Evolutionary conservation across 2,329 filamentous ascomycete genomes (phyloP), one percentile per base, ranked within the genome.

Genomic region (Phaeoacremonium minimum): DNA sequence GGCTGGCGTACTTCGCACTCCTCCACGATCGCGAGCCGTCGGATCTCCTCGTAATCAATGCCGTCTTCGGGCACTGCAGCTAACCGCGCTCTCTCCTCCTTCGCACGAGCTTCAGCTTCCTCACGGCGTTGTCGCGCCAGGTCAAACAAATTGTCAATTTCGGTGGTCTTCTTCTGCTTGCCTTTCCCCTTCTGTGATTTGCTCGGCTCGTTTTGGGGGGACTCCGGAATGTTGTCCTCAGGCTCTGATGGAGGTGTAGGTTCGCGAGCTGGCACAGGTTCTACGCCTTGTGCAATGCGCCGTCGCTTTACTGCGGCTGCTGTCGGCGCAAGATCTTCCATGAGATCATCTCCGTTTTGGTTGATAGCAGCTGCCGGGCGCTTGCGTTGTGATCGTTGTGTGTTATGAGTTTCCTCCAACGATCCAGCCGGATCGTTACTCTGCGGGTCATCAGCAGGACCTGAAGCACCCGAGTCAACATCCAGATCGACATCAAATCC

Each of bases 281-380:
- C 64, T 45, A 72, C 62, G 30, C 75, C 72, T 34, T 72, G 71
- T 42, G 77, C 81, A 15, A 87, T 69, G 17, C 83, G 80, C 15
- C 85, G 81, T n/a, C 82, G 79, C 57, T 95, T 97, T 53, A 89
- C 77, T 5, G 80, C 80, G 18, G 84, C 80, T 4, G 86, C 81
- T 1, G 83, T 87, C 0, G 89, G 86, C 2, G 90, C 80, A 37
- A 95, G 75, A 15, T 75, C 71, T 12, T 88, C 80, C 56, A 91
- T 77, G 7, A 85, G 60, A 30, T 84, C 75, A 36, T 77, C 63
- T 34, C 57, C 53, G 11, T 69, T 45, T 8, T 56, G 60, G 1
- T 56, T 57, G 1, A 65, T 45, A 5, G 63, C 59, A 2, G 67
- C 61, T 4, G 66, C 63, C 3, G 52, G 55, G 16, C 75, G 60